Percentiles rank a stretch among this genome's conserved stretches.
Evolutionary conservation across 495 filamentous ascomycete species (phyloP).

Genomic region (Penicillium egyptiacum): DNA sequence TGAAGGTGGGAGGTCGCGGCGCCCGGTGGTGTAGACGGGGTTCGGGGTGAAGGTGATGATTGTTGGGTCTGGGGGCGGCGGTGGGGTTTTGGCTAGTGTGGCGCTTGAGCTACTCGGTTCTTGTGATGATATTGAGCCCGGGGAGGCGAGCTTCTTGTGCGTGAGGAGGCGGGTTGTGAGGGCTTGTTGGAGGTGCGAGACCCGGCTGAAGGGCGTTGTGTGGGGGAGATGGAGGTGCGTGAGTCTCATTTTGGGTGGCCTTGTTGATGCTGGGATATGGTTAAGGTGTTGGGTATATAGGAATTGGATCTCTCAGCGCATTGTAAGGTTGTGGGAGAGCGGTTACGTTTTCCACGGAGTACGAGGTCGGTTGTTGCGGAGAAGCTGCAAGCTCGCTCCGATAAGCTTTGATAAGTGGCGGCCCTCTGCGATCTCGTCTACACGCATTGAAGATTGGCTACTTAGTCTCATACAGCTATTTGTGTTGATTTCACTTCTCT

Average conservation of each 20-base stretch:
- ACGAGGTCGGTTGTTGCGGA: constrained; percentile 28
- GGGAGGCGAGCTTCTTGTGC: constrained; percentile 41
- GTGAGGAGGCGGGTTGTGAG: constrained; percentile 48
- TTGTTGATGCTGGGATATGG: not conserved
- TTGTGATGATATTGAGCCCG: constrained; percentile 28
- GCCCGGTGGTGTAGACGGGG: constrained; percentile 87
- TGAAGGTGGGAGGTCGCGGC: constrained; percentile 69
- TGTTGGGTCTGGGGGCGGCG: constrained; percentile 60
- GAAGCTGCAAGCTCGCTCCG: constrained; percentile 27
- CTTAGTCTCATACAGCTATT: not conserved
- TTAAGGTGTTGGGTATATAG: not conserved
- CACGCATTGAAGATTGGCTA: not conserved
- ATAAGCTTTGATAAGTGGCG: constrained; percentile 22
- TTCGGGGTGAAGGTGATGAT: constrained; percentile 81
- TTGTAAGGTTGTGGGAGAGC: constrained; percentile 1
- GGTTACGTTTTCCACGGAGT: constrained; percentile 24
- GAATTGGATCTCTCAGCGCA: constrained; percentile 5
- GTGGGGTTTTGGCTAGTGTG: constrained; percentile 18
- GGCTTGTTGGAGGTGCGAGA: constrained; percentile 50
- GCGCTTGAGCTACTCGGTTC: constrained; percentile 8
- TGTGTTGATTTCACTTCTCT: not conserved
- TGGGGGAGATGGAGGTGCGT: constrained; percentile 69
- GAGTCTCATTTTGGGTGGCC: constrained; percentile 45
- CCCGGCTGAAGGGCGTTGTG: constrained; percentile 50
- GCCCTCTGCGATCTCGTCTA: not conserved